These are phyloP conservation scores for Pleurotus cornucopiae DNA, from an alignment of 768 basidiomycete genomes.

Conservation along the genomic window DNA sequence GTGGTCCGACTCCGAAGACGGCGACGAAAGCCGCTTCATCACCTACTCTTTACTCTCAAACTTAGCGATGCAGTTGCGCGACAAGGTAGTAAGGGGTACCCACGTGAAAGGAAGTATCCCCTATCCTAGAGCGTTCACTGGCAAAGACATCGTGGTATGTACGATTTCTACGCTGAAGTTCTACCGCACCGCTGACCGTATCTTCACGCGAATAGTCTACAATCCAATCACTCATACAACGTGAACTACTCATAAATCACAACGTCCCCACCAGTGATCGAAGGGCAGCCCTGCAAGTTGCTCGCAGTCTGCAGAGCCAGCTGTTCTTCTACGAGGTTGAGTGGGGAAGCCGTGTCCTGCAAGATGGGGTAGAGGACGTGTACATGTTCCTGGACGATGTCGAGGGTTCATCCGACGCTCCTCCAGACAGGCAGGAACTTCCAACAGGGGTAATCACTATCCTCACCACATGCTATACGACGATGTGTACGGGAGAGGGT, in stretches of 20 bases:
- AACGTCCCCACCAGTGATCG: slow-evolving; percentile 74
- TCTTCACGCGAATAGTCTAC: slow-evolving; percentile 55
- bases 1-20: slow-evolving; percentile 64
- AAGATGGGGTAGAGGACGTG: slow-evolving; percentile 89
- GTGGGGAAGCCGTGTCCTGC: slow-evolving; percentile 79
- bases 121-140: slow-evolving; percentile 88
- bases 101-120: slow-evolving; percentile 94
- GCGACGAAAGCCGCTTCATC: slow-evolving; percentile 73
- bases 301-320: slow-evolving; percentile 85
- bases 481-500: slow-evolving; percentile 75
- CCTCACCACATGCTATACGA: slow-evolving; percentile 87
- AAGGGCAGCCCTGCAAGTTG: slow-evolving; percentile 81
- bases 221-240: slow-evolving; percentile 82
- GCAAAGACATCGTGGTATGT: slow-evolving; percentile 89
- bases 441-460: slow-evolving; percentile 90
- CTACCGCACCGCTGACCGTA: background rate
- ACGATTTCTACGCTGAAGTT: background rate
- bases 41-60: slow-evolving; percentile 87
- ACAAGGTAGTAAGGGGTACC: slow-evolving; percentile 81
- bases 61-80: slow-evolving; percentile 83
- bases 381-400: slow-evolving; percentile 89
- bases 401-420: slow-evolving; percentile 56
- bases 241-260: slow-evolving; percentile 75
- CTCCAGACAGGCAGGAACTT: slow-evolving; percentile 60
- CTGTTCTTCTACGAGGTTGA: slow-evolving; percentile 97